phyloP scores from a whole-genome alignment of 148 eudicot genomes.

The Fallopia convolvulus region DNA sequence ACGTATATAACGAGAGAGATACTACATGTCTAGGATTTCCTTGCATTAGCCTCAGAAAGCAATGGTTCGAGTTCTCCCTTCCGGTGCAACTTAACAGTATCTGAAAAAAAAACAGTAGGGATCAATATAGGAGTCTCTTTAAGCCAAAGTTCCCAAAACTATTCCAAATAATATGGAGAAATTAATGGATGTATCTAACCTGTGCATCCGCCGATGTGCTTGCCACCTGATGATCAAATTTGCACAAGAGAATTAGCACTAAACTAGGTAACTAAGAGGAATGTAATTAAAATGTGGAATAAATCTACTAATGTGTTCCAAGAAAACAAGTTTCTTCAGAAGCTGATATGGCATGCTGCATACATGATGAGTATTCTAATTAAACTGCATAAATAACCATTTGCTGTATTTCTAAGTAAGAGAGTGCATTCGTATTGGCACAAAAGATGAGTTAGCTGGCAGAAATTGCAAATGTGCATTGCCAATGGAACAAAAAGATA shows the following conservation, averaged over 20 bases:
- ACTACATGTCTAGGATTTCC: slow-evolving; percentile 18
- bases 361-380: background rate
- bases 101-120: background rate
- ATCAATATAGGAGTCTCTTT: background rate
- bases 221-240: slow-evolving; percentile 51
- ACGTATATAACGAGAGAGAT: background rate
- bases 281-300: background rate
- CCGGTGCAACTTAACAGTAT: slow-evolving; percentile 19
- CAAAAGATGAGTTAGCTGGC: too few relatives aligned
- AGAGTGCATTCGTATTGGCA: too few relatives aligned
- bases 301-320: background rate
- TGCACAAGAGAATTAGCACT: background rate
- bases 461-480: background rate
- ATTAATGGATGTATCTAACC: slow-evolving; percentile 30
- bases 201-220: slow-evolving; percentile 92
- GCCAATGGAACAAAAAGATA: background rate
- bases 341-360: background rate
- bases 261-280: background rate
- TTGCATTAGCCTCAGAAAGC: slow-evolving; percentile 58
- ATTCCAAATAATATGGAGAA: background rate
- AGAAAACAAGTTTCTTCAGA: background rate
- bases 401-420: too few relatives aligned
- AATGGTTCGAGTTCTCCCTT: slow-evolving; percentile 77
- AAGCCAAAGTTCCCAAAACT: background rate
- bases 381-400: too few relatives aligned